Percentiles rank a stretch among this genome's conserved stretches.
Evolutionary conservation across 2,329 filamentous ascomycete genomes (phyloP).

Genomic region (Penicillium sp.): DNA sequence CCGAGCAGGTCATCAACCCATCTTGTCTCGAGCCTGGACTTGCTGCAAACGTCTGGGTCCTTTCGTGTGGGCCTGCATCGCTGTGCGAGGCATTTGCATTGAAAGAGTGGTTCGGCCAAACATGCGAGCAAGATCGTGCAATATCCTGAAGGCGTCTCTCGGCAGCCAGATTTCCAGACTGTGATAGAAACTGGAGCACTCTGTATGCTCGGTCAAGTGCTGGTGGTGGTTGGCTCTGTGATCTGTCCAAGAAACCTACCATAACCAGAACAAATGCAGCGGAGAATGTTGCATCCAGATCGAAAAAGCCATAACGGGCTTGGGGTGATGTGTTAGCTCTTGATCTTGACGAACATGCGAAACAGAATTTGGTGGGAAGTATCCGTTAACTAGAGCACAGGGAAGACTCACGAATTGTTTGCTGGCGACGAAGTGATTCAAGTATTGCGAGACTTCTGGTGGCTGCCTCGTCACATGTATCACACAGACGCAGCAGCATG

Average conservation of each 20-base stretch:
- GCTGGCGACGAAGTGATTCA: conserved; percentile 11
- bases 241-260: conserved; percentile 11
- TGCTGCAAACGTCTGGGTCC: neutral
- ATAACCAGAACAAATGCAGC: conserved; percentile 20
- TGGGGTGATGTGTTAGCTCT: neutral
- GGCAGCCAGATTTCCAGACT: conserved; percentile 14
- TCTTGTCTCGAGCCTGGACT: neutral
- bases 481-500: conserved; percentile 11
- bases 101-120: conserved; percentile 12
- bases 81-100: neutral
- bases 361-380: no score
- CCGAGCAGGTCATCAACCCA: neutral
- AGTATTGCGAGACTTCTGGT: conserved; percentile 17
- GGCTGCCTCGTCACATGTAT: conserved; percentile 18
- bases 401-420: conserved; percentile 13
- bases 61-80: neutral
- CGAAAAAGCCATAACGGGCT: conserved; percentile 19
- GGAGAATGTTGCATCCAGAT: conserved; percentile 19
- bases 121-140: conserved; percentile 11
- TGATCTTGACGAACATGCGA: neutral
- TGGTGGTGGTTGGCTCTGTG: conserved; percentile 6
- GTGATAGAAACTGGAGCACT: conserved; percentile 13
- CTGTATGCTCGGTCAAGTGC: conserved; percentile 13
- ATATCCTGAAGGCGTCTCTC: conserved; percentile 17
- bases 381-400: no score